Evolutionary conservation across 495 filamentous ascomycete species (phyloP).

Genomic region (Umbilicaria muhlenbergii): DNA sequence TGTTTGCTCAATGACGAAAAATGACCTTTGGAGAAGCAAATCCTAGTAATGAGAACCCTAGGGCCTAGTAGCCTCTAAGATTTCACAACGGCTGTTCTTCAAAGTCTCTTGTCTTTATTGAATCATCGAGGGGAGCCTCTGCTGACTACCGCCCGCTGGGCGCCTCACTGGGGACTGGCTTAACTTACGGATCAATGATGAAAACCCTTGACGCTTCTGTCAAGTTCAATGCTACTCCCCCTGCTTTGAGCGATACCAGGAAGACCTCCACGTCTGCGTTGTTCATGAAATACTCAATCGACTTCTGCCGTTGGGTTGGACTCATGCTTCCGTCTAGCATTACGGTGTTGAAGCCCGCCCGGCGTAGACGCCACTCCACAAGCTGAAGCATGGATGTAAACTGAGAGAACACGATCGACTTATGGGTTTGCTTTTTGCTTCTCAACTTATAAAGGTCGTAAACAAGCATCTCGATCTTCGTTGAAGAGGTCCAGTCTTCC

Average conservation of each 20-base stretch:
- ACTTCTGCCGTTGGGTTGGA: slow-evolving; percentile 76
- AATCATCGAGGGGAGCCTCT: not conserved
- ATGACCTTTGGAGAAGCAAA: no score
- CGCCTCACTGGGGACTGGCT: not conserved
- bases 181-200: slow-evolving; percentile 78
- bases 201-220: slow-evolving; percentile 90
- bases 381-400: slow-evolving; percentile 61
- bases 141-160: not conserved
- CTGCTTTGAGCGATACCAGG: slow-evolving; percentile 85
- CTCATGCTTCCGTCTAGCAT: slow-evolving; percentile 97
- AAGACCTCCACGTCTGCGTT: slow-evolving; percentile 88
- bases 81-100: no score
- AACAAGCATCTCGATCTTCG: slow-evolving; percentile 91
- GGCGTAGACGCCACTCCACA: slow-evolving; percentile 87
- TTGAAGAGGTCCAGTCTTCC: slow-evolving; percentile 93
- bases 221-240: slow-evolving; percentile 86
- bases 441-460: slow-evolving; percentile 83
- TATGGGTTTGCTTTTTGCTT: slow-evolving; percentile 78
- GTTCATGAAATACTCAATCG: slow-evolving; percentile 90
- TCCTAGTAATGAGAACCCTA: no score
- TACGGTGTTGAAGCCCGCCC: slow-evolving; percentile 91
- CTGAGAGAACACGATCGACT: slow-evolving; percentile 66
- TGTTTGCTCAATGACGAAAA: no score
- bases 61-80: no score
- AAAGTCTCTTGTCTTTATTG: not conserved